phyloP scores from a whole-genome alignment of 2,329 filamentous ascomycete genomes.

The Westerdykella aurantiaca region DNA sequence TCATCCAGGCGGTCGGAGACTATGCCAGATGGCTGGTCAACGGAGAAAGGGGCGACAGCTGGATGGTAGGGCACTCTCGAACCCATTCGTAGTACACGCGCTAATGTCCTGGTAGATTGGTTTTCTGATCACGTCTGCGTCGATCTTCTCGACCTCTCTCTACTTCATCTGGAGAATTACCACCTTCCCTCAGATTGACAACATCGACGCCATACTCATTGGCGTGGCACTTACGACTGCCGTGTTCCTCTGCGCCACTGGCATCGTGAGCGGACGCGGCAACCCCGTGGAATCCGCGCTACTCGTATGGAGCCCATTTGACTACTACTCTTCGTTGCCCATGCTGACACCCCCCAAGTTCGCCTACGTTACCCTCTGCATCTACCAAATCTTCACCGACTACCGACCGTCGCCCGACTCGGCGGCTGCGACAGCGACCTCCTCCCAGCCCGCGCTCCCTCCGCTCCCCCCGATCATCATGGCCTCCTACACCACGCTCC shows the following conservation, averaged over 20 bases:
- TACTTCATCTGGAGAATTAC: slow-evolving; percentile 97
- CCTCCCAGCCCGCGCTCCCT: slow-evolving; percentile 77
- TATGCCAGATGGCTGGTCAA: slow-evolving; percentile 95
- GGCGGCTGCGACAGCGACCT: slow-evolving; percentile 48
- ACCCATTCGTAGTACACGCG: neutral
- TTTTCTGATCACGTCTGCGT: slow-evolving; percentile 79
- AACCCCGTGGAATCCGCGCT: slow-evolving; percentile 94
- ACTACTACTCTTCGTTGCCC: neutral
- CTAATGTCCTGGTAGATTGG: slow-evolving; percentile 62
- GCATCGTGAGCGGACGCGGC: slow-evolving; percentile 86
- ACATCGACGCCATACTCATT: slow-evolving; percentile 86
- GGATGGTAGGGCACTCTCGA: slow-evolving; percentile 65
- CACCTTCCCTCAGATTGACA: slow-evolving; percentile 87
- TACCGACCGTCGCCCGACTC: slow-evolving; percentile 70
- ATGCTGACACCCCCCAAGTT: slow-evolving; percentile 48
- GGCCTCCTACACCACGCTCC: slow-evolving; percentile 90
- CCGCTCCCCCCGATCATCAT: slow-evolving; percentile 97
- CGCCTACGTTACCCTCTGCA: slow-evolving; percentile 94
- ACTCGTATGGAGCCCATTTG: slow-evolving; percentile 43
- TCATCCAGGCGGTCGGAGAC: slow-evolving; percentile 91
- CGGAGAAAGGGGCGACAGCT: slow-evolving; percentile 84
- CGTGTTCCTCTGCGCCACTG: slow-evolving; percentile 87
- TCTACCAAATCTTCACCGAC: slow-evolving; percentile 99
- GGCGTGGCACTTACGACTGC: slow-evolving; percentile 88
- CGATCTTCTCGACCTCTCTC: slow-evolving; percentile 84